Evolutionary conservation across 352 stramenopile genomes (phyloP).

Genomic region (Peronospora farinosa): DNA sequence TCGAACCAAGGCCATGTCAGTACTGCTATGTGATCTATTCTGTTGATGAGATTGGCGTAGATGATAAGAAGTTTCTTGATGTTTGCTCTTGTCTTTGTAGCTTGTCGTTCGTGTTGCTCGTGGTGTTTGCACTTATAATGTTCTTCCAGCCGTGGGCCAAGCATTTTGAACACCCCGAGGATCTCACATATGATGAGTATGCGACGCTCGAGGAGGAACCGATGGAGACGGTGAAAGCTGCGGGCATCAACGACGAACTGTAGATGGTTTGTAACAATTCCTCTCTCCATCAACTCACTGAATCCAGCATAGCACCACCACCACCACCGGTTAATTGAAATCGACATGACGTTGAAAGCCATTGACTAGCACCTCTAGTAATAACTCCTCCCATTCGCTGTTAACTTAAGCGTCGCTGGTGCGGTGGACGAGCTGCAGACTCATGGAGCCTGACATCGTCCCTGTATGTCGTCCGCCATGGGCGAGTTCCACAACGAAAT

Average conservation of each 20-base stretch:
- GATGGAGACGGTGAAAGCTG: slow-evolving; percentile 12
- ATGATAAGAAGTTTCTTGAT: not conserved
- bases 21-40: not conserved
- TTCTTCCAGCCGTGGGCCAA: slow-evolving; percentile 74
- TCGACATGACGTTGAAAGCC: slow-evolving; percentile 16
- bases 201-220: slow-evolving; percentile 22
- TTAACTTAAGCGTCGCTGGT: slow-evolving; percentile 19
- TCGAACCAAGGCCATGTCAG: slow-evolving; percentile 70
- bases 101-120: slow-evolving; percentile 37
- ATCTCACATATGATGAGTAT: slow-evolving; percentile 28
- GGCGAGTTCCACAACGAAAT: slow-evolving; percentile 51
- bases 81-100: slow-evolving; percentile 2
- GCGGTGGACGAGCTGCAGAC: slow-evolving; percentile 29
- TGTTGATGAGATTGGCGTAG: not conserved
- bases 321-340: not conserved
- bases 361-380: slow-evolving; percentile 27
- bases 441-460: slow-evolving; percentile 47
- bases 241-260: slow-evolving; percentile 31
- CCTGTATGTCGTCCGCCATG: slow-evolving; percentile 50
- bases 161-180: slow-evolving; percentile 24
- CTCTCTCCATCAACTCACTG: slow-evolving; percentile 1
- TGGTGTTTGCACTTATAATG: slow-evolving; percentile 56
- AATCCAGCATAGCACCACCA: too few relatives aligned
- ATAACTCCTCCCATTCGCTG: slow-evolving; percentile 12
- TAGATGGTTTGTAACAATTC: slow-evolving; percentile 13